Percentiles rank a stretch among this genome's conserved stretches.
These are phyloP conservation scores for Neurospora intermedia DNA, from an alignment of 495 filamentous ascomycete species.

Conservation along the genomic window DNA sequence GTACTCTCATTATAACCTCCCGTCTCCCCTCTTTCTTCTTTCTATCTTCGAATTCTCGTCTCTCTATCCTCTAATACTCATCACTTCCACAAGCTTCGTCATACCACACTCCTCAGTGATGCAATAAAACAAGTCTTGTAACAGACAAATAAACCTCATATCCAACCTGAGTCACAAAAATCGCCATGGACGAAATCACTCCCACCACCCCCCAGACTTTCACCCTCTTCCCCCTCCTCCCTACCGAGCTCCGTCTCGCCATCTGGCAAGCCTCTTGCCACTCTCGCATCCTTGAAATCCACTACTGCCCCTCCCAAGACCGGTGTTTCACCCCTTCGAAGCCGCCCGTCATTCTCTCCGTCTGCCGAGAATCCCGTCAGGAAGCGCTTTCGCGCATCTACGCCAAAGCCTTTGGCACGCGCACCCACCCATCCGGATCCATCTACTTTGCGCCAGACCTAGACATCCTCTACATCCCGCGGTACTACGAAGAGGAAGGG, in stretches of 20 bases:
- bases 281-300: constrained; percentile 31
- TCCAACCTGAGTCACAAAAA: background rate
- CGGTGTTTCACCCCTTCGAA: constrained; percentile 25
- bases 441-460: constrained; percentile 34
- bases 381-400: constrained; percentile 31
- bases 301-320: constrained; percentile 22
- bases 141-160: background rate
- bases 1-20: background rate
- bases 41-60: background rate
- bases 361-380: constrained; percentile 33
- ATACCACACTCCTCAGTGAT: background rate
- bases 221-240: constrained; percentile 29
- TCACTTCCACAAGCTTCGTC: background rate
- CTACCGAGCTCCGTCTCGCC: constrained; percentile 38
- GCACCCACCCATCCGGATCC: constrained; percentile 14
- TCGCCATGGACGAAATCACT: background rate
- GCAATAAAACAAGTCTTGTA: background rate
- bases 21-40: background rate
- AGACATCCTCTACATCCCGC: constrained; percentile 41
- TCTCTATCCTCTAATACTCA: background rate
- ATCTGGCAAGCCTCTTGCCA: constrained; percentile 35
- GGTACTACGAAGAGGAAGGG: constrained; percentile 16
- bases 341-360: constrained; percentile 31
- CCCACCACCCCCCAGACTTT: constrained; percentile 16
- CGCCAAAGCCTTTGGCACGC: constrained; percentile 29